A percentile compares a stretch with the other conserved stretches of the same genome.
These are phyloP conservation scores for Odontarrhena argentea DNA, from an alignment of 345 rosid species.

Conservation along the genomic window DNA sequence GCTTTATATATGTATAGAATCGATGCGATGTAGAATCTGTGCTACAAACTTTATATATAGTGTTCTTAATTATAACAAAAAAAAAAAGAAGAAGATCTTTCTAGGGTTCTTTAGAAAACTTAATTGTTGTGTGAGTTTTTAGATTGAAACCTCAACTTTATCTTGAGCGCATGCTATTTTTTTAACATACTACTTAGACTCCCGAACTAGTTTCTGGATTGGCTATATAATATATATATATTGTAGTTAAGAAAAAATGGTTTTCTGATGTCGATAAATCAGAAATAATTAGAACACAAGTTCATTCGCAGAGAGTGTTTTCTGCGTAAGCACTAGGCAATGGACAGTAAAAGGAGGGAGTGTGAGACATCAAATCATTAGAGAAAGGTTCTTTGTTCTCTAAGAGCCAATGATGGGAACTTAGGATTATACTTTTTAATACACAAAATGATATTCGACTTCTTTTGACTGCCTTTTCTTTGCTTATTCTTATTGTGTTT, in stretches of 20 bases:
- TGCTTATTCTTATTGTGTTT: constrained; percentile 25
- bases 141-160: background rate
- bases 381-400: constrained; percentile 32
- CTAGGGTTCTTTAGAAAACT: background rate
- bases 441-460: constrained; percentile 31
- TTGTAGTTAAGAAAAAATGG: constrained; percentile 1
- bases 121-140: background rate
- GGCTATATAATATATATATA: constrained; percentile 9
- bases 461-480: constrained; percentile 37
- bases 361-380: constrained; percentile 40
- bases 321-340: constrained; percentile 34
- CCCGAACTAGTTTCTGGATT: background rate
- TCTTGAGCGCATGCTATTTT: constrained; percentile 3
- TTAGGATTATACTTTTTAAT: constrained; percentile 36
- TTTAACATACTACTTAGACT: background rate
- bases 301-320: constrained; percentile 23
- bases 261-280: background rate
- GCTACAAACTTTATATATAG: background rate
- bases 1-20: background rate
- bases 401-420: constrained; percentile 40
- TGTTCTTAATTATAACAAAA: no score
- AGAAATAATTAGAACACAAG: constrained; percentile 5
- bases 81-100: no score
- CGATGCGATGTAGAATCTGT: constrained; percentile 4
- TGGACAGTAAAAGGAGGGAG: constrained; percentile 25